Evolutionary conservation across 2,329 filamentous ascomycete genomes (phyloP).

Genomic region (Pseudonectria foliicola): DNA sequence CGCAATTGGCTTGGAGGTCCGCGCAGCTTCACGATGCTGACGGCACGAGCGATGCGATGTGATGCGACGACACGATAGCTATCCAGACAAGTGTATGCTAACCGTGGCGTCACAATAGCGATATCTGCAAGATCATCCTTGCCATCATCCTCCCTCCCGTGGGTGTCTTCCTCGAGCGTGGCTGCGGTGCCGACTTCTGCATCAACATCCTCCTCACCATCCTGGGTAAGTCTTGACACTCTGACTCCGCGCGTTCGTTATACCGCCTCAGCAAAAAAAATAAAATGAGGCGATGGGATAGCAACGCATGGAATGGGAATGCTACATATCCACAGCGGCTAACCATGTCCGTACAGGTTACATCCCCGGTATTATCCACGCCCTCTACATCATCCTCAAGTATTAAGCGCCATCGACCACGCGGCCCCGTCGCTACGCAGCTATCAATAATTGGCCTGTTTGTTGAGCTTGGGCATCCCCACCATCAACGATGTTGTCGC

Average conservation of each 20-base stretch:
- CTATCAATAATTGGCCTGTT: too few species aligned
- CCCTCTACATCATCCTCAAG: conserved; percentile 88
- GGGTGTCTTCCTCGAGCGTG: conserved; percentile 90
- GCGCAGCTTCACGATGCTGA: too few species aligned
- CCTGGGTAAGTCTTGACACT: conserved; percentile 40
- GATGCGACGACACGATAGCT: conserved; percentile 14
- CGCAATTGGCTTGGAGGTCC: too few species aligned
- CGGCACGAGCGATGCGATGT: too few species aligned
- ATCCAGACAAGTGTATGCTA: conserved; percentile 7
- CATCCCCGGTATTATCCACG: conserved; percentile 84
- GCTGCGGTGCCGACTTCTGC: conserved; percentile 77
- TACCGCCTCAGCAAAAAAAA: too few species aligned
- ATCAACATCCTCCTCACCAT: conserved; percentile 90
- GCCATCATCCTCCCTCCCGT: conserved; percentile 85
- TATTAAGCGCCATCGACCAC: conserved; percentile 65
- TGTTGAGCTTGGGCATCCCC: too few species aligned
- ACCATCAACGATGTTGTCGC: too few species aligned
- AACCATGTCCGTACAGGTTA: conserved; percentile 33
- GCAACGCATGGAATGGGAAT: too few species aligned
- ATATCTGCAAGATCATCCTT: conserved; percentile 67
- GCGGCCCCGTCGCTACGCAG: too few species aligned
- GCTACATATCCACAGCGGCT: too few species aligned
- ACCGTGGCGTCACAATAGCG: conserved; percentile 25
- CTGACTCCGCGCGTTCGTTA: conserved; percentile 31
- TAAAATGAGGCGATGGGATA: too few species aligned